Percentiles rank a stretch among this genome's conserved stretches.
Evolutionary conservation across 2,329 filamentous ascomycete genomes (phyloP).

Genomic region (Myriosclerotinia scirpicola): DNA sequence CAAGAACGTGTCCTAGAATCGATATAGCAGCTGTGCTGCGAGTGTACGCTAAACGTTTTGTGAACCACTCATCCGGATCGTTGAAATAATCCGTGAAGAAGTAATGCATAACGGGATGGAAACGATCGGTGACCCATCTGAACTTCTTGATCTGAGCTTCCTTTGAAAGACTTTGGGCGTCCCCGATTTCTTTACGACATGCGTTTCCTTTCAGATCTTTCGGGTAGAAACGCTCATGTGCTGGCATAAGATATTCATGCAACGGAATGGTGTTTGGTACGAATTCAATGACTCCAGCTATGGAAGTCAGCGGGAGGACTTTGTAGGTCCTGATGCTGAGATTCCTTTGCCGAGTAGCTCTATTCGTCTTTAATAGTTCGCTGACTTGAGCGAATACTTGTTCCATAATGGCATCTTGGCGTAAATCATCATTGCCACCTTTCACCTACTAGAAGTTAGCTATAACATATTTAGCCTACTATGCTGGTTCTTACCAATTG

Average conservation of each 20-base stretch:
- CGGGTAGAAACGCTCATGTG: conserved; percentile 83
- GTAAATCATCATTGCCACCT: conserved; percentile 90
- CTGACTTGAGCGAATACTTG: conserved; percentile 98
- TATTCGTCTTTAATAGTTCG: conserved; percentile 80
- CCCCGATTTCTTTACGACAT: conserved; percentile 77
- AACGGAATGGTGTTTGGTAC: conserved; percentile 90
- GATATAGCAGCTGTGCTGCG: conserved; percentile 92
- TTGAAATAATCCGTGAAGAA: conserved; percentile 96
- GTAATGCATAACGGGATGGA: conserved; percentile 91
- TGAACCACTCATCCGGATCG: conserved; percentile 96
- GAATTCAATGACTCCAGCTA: conserved; percentile 93
- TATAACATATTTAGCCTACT: conserved; percentile 1
- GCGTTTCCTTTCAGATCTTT: conserved; percentile 73
- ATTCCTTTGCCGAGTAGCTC: conserved; percentile 81
- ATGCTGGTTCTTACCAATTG: conserved; percentile 60
- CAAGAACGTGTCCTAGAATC: conserved; percentile 89
- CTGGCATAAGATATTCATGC: conserved; percentile 88
- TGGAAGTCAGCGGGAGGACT: conserved; percentile 82
- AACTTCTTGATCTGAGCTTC: conserved; percentile 74
- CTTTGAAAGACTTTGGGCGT: conserved; percentile 66
- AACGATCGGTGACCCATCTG: conserved; percentile 74
- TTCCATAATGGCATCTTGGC: conserved; percentile 98
- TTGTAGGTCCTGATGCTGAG: conserved; percentile 96
- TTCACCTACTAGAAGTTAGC: conserved; percentile 61
- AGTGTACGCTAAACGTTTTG: conserved; percentile 84